Evolutionary conservation across 768 basidiomycete genomes (phyloP), one percentile per base, ranked within the genome.

Genomic region (Boletus edulis): DNA sequence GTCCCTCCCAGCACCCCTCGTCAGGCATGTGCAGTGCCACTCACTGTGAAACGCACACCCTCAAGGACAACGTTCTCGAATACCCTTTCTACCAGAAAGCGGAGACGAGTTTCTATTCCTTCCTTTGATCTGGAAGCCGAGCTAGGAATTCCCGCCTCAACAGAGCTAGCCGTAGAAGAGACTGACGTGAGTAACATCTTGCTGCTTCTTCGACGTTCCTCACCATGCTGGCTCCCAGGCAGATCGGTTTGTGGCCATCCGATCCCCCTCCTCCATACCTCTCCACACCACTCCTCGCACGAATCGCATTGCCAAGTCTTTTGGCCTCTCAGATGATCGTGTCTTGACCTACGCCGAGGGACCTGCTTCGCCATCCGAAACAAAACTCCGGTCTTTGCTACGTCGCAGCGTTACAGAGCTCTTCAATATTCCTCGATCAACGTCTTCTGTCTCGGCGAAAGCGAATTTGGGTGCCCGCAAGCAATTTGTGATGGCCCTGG

Each of bases 251-350:
- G 77, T 87, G 37, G 71, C 85, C 2, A 70, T 73, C 6, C 78
- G 82, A 15, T 80, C 81, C 7, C 78, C 80, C 42, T 67, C 68
- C 8, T 67, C 75, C 11, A 62, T 84, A 9, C 85, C 86, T 4
- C 77, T 87, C 44, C 78, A 82, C 51, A 77, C 73, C 35, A 87
- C 85, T 2, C 86, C 86, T 13, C 81, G 86, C 17, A 84, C 86
- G n/a, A 81, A 78, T 51, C 80, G 86, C 20, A 84, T 87, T 43
- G 81, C 83, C 60, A 80, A 80, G 58, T 72, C 80, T 24, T 83
- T 86, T 42, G 86, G 85, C 9, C 75, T 87, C 37, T 60, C 79
- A 9, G 81, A 81, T 59, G 81, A 82, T 55, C 77, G 78, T 18
- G 64, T 87, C 31, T 71, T 87, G 51, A 80, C 73, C 45, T 86